Evolutionary conservation across 306 rosid species (phyloP), one percentile per base, ranked within the genome.

Genomic region (Ochetophila trinervis): DNA sequence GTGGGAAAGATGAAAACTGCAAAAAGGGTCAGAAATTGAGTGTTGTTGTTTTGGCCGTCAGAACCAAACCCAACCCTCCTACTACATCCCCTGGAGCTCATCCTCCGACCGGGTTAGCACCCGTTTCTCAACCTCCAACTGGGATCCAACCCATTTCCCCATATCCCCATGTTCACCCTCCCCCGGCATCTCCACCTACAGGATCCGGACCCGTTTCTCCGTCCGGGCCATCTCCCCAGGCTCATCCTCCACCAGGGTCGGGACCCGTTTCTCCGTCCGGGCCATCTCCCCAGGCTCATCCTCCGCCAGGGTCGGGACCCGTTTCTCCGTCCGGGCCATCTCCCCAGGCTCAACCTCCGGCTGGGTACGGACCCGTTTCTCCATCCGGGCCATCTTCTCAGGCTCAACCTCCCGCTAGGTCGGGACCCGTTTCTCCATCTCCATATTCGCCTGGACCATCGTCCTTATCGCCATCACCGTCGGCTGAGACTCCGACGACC

Each of bases 21-120:
- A 73, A 65, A 0, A 84, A 87, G 59, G 98, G 95, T 18, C 98
- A 92, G 81, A 89, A 87, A 57, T 48, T 92, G 27, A 19, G 21
- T 1, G 21, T 92, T 32, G 75, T 79, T 18, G 98, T 92, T 12
- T 8, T 92, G 75, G 70, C 98, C 53, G 71, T 67, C 15, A 78
- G 83, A 36, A 60, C 32, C 14, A 69, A 8, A 0, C 49, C 27
- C 0, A 18, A 2, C 21, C 53, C 62, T 53, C 60, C 45, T n/a
- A 58, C 63, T 3, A 67, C 75, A 0, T 27, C 78, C 0, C 69
- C 79, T 4, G 3, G 18, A 2, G 0, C 57, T 21, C 53, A 6
- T 0, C 68, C 82, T 24, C 69, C 77, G 4, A 0, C n/a, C 12
- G 66, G 59, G 5, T 44, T 68, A 20, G 47, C 58, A 4, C 74